Base-by-base conservation (phyloP, 257 asterid genomes). In the Ligustrum vulgare region DNA sequence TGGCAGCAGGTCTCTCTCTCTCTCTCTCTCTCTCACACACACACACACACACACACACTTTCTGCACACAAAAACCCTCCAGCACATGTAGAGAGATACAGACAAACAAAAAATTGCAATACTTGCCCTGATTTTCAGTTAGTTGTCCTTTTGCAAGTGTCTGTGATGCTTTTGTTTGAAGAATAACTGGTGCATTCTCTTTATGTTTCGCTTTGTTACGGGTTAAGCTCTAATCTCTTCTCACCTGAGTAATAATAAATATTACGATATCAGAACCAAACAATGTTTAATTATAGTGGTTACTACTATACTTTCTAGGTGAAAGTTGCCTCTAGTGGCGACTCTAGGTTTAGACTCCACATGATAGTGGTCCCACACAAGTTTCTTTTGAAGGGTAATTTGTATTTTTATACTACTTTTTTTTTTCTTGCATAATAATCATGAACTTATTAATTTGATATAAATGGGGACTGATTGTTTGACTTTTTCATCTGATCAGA, bases 1-100 rank as follows among this genome's bases (percentile, higher is more conserved):
- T 69, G 90, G 90, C 70, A 86, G 90, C 90, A 86, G 90, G 90
- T 85, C 54, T 70, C 41, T 49, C 69, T 22, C 54, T 83, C 75
- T 70, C 39, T 66, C 54, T 43, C 43, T 73, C 75, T 74, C 56
- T 65, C 68, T 35, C 78, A 2, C 39, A 7, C 41, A 82, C 56
- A 63, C 35, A 64, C 37, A 54, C 49, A 22, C 28, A 6, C 31
- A 82, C 45, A 63, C 35, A 71, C 73, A 69, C 66, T 64, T 54
- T 34, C 78, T 7, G 10, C 3, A 15, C 66, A 10, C 13, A 22
- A 25, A 56, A 56, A 2, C 41, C 13, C 67, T 23, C 41, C 18
- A 0, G 67, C 67, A 60, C 67, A 22, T 10, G 35, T 1, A 15
- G 35, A 60, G 13, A 25, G 13, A 23, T 22, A 9, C 33, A 9